Evolutionary conservation across 139 green algal genomes (phyloP), one percentile per base, ranked within the genome.

Genomic region (Micromonas commoda): DNA sequence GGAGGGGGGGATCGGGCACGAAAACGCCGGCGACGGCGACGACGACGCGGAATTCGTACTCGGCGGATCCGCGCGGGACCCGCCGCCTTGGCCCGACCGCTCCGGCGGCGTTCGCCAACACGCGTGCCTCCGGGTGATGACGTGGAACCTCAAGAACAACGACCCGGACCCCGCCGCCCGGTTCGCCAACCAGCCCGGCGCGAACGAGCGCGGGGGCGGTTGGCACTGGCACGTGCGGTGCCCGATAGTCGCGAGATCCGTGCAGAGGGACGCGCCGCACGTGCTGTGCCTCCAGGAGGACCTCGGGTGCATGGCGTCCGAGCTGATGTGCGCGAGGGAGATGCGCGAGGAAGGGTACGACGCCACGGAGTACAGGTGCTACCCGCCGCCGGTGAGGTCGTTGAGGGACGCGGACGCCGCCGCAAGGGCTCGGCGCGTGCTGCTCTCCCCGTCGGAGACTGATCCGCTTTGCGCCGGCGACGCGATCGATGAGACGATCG

Each of bases 101-200:
- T 16, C 9, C 45, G 45, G 45, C 45, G 45, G 45, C 45, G 45
- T 57, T 16, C 9, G 45, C 45, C 9, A 9, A 9, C 9, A 23
- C 9, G 9, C 9, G 45, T 9, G 9, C 5, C n/a, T 68, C 16
- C 19, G 26, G 26, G n/a, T 68, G 61, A 35, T 68, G 61, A 68
- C 61, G 61, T 68, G 61, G 61, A 68, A 68, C 26, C 26, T 68
- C 16, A 68, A 68, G 61, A 35, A 35, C 61, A 32, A 68, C 61
- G 61, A 68, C 45, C 45, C 45, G 45, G 45, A 57, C 45, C 45
- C 45, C 9, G 16, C 9, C 45, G 16, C 9, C 9, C 45, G 45
- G 45, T 57, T 57, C 45, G 45, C 45, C 9, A 57, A 57, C 45
- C 45, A 57, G 45, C 45, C 45, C 45, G 45, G 45, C 45, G 45